Base-by-base conservation (phyloP, 23 red algal species). In the Gracilaria gracilis region DNA sequence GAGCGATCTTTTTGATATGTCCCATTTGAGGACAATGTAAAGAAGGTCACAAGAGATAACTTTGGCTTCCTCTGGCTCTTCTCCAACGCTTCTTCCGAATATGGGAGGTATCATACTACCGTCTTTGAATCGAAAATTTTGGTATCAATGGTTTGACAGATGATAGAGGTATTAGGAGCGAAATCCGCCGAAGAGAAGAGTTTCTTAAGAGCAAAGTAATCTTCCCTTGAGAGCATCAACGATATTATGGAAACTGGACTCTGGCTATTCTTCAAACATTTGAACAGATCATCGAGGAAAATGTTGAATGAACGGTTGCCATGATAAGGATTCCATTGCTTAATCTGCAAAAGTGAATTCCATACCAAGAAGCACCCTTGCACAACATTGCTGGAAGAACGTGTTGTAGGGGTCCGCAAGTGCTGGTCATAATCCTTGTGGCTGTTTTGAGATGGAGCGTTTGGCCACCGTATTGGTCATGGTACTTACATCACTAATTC, bases 1-100 rank as follows among this genome's bases (percentile, higher is more conserved):
- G 50, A 9, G 27, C 17, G 72, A 85, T 17, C 37, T 86, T 42
- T 67, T 96, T 31, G 97, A 99, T 81, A 61, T 95, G 75, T 82
- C 79, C 25, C 15, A 64, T 2, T 33, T 82, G 23, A 77, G 39
- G 27, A 51, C 40, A 50, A 51, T 50, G 7, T 77, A 15, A 77
- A 2, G 24, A 77, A 13, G 9, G 1, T 2, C 31, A 34, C 4
- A 19, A 37, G 7, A 69, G 13, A 34, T 29, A 32, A 34, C 27
- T 38, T 38, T 20, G 64, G 9, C 24, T 65, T 65, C 1, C 9
- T 33, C 24, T 29, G 61, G 61, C 14, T 27, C 12, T 32, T 33
- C 61, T 65, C 9, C 5, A 65, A 27, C 12, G 44, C 44, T 5
- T 48, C 44, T 5, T 12, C 44, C 12, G 44, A 12, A 8, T 48